Evolutionary conservation across 116 monocot genomes (phyloP), one percentile per base, ranked within the genome.

Genomic region (Iris pallida): DNA sequence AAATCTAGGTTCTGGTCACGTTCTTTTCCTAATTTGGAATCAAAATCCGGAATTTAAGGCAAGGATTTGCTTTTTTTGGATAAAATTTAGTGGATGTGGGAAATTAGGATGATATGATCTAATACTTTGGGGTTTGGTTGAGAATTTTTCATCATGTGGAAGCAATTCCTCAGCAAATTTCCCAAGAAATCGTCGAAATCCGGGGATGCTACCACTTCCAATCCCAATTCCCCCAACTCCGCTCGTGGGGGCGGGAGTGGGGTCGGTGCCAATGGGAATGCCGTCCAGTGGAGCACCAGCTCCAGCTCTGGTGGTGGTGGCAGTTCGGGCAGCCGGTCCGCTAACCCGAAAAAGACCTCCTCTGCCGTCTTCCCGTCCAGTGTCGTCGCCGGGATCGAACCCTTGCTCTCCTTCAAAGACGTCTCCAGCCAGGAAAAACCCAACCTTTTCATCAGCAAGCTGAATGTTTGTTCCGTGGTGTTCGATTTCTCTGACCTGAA

Each of bases 401-500:
- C 78, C 12, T 57, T 78, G 7, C 17, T 74, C 16, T 65, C 62
- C 16, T 83, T 83, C 57, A 74, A 71, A 53, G 83, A 78, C 19
- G 83, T 83, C 57, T 3, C 71, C 5, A 71, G 47, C 20, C 43
- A 53, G 8, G 83, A 83, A 20, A 74, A 66, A 42, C 71, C 80
- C 42, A 77, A 72, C 9, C 84, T 87, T 57, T 89, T 84, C 76
- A 72, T 93, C 53, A 84, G 79, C 71, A 93, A 93, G 74, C 49
- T 86, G 75, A 87, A 83, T 49, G 61, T 89, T 19, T 89, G 93
- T 61, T 89, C 79, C 65, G 75, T 80, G 10, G 63, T 84, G 8
- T 83, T 83, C 63, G 93, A 93, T 61, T 93, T 93, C 73, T 74
- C 81, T 7, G 86, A 93, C 51, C 65, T 75, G 9, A 69, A 68